Evolutionary conservation across 163 green algal species (phyloP), one percentile per base, ranked within the genome.

Genomic region (Dunaliella salina): DNA sequence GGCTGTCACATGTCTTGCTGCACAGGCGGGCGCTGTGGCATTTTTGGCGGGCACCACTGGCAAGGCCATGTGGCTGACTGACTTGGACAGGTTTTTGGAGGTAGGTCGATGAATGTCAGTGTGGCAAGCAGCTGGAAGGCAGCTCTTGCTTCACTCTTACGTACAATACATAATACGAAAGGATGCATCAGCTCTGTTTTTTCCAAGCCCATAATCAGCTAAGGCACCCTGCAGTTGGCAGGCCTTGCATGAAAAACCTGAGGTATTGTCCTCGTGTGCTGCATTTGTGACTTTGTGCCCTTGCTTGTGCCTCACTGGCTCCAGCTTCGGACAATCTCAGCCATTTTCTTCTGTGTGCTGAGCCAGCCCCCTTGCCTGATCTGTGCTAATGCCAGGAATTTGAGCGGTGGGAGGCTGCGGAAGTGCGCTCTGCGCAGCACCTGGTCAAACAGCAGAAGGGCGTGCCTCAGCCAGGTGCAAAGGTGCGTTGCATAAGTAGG

Each of bases 31-130:
- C 1, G 45, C 78, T 45, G 93, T 98, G 46, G 89, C 91, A 32
- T 84, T 89, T 72, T 91, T 98, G 75, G 83, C 86, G 13, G 86
- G 80, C 69, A 96, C 94, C 59, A 95, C 90, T 32, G 90, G 92
- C 67, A 81, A 90, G 35, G 82, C 91, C 24, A 95, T 98, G 93
- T 98, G 95, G 91, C 25, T 34, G 0, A 40, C 87, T 0, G 96
- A 98, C 91, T 90, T 98, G 85, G 94, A 97, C 40, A 90, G 86
- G 0, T 97, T 98, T 84, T 33, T 94, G 85, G 88, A 87, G 78
- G 91, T 94, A 50, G 4, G 40, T 50, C 4, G 40, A 50, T 8
- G 8, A 50, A 8, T 3, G 40, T 50, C 8, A 15, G 40, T 3
- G 40, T 50, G 40, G 40, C 40, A 50, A 50, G 8, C 40, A 50